Percentiles rank a stretch among this genome's conserved stretches.
Evolutionary conservation across 1,139 yeast genomes (phyloP).

Genomic region (Hyphopichia khmerensis): DNA sequence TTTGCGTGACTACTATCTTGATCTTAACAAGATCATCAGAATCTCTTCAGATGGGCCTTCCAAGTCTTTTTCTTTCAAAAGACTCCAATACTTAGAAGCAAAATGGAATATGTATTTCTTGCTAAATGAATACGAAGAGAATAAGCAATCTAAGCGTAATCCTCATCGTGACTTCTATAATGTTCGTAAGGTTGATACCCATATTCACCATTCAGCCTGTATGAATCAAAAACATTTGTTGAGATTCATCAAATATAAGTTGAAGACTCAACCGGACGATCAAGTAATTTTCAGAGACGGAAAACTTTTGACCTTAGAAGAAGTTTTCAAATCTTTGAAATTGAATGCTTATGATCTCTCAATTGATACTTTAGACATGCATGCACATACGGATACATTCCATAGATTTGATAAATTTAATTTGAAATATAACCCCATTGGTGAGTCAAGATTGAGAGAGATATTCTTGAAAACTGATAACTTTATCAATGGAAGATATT

Average conservation of each 20-base stretch:
- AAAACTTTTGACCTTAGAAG: slow-evolving; percentile 75
- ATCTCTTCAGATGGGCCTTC: slow-evolving; percentile 94
- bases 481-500: slow-evolving; percentile 79
- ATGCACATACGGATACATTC: slow-evolving; percentile 96
- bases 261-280: slow-evolving; percentile 65
- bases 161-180: slow-evolving; percentile 98
- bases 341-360: slow-evolving; percentile 92
- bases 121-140: slow-evolving; percentile 90
- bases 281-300: slow-evolving; percentile 94
- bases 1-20: slow-evolving; percentile 78
- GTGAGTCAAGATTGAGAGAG: slow-evolving; percentile 94
- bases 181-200: slow-evolving; percentile 97
- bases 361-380: slow-evolving; percentile 98
- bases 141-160: slow-evolving; percentile 67
- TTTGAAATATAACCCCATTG: slow-evolving; percentile 95
- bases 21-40: slow-evolving; percentile 66
- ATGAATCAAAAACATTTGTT: slow-evolving; percentile 97
- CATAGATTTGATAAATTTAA: slow-evolving; percentile 98
- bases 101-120: slow-evolving; percentile 91
- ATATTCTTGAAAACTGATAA: slow-evolving; percentile 95
- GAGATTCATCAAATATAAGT: slow-evolving; percentile 89
- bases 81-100: slow-evolving; percentile 91
- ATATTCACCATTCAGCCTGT: slow-evolving; percentile 98
- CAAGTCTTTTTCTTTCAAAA: slow-evolving; percentile 93
- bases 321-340: slow-evolving; percentile 87